Base-by-base conservation (phyloP, 2,329 filamentous ascomycete species). In the Epichloe sp. region DNA sequence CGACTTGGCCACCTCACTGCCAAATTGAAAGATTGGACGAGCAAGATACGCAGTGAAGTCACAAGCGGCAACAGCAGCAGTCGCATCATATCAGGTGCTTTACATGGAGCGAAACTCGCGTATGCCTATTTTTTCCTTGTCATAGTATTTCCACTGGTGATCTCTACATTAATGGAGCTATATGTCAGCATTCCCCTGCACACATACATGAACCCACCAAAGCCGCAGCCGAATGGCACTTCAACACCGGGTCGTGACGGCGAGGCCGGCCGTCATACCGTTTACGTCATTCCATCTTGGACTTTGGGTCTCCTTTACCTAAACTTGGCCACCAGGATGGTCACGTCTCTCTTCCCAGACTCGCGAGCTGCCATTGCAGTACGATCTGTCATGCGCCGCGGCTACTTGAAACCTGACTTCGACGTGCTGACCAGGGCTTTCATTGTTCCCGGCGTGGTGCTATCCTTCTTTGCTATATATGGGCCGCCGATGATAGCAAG, bases 261-360 rank as follows among this genome's bases (percentile, higher is more conserved):
- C 5, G 58, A 60, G 47, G 59, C 57, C 6, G 64, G 64, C 14
- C 63, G 65, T 3, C 88, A 94, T 62, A 86, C 83, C 7, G 80
- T 97, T 42, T 85, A 94, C 55, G 76, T 97, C 54, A 83, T 97
- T 42, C 91, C 97, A 63, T 84, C 90, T 52, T 98, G 91, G 89
- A 95, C 90, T 0, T 74, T 98, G 1, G 93, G 93, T 4, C 78
- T 98, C 21, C 76, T 98, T 3, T 96, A 95, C 65, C 77, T 94
- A 34, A 90, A 95, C 56, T 80, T 97, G 59, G 79, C 79, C 0
- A 77, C 81, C 15, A 83, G 85, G 40, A 70, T 88, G 59, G 74
- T 89, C 26, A 74, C 83, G 21, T 72, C 85, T 12, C 77, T 83
- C 60, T 77, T 88, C 55, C 79, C 80, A 8, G 76, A 81, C 10